A percentile compares a stretch with the other conserved stretches of the same genome.
These are phyloP conservation scores for Cynara cardunculus DNA, from an alignment of 129 eudicot genomes.

Conservation along the genomic window DNA sequence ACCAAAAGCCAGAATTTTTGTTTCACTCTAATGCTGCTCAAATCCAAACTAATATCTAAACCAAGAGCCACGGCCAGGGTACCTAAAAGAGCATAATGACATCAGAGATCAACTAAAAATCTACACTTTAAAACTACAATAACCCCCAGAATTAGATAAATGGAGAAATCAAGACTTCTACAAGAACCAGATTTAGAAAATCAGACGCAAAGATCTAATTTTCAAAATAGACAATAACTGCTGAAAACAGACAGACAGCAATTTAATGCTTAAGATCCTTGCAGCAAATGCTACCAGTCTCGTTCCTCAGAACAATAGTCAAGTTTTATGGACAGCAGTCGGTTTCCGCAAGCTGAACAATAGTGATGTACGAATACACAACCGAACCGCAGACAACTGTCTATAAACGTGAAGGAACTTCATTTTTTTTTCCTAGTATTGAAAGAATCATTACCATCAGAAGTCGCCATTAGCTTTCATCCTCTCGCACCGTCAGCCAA, in stretches of 20 bases:
- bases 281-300: background rate
- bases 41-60: background rate
- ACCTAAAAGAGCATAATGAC: background rate
- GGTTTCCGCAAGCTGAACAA: background rate
- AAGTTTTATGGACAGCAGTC: background rate
- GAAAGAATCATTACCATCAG: conserved; percentile 21
- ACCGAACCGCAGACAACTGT: background rate
- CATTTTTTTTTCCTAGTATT: background rate
- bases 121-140: background rate
- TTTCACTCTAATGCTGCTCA: conserved; percentile 11
- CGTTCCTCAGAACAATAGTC: no score
- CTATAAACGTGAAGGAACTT: background rate
- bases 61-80: background rate
- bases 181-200: background rate
- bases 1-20: conserved; percentile 6
- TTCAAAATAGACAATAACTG: background rate
- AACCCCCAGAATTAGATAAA: background rate
- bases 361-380: background rate
- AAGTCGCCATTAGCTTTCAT: conserved; percentile 10
- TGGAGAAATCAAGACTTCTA: background rate
- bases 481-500: conserved; percentile 19
- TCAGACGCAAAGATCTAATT: background rate
- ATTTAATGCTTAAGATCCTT: background rate
- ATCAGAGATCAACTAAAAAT: conserved; percentile 12
- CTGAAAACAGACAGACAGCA: background rate